Base-by-base conservation (phyloP, 345 rosid genomes). In the Boechera stricta region DNA sequence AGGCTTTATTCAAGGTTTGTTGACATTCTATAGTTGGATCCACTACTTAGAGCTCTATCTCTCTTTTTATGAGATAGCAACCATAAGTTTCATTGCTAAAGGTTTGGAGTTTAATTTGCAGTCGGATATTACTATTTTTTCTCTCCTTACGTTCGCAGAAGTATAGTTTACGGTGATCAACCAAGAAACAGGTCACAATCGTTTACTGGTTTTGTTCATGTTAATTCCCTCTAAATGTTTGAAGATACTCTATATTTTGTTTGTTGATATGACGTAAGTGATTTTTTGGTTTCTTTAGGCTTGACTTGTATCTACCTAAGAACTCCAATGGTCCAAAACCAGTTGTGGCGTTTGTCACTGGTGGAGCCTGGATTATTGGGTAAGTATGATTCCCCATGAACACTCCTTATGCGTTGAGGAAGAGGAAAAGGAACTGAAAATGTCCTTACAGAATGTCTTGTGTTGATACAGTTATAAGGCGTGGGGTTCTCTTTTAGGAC, bases 281-380 rank as follows among this genome's bases (percentile, higher is more conserved):
- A 39, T 31, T 31, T 31, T 74, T 56, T 41, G 42, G 9, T 64
- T 44, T 51, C 48, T 78, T 72, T 88, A 95, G 99, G 86, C 91
- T 95, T 67, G 99, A 95, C 85, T 83, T 95, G 69, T 95, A 92
- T 85, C 83, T 95, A 41, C 99, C 99, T 9, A 88, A 87, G 73
- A 84, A 81, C 77, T 76, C 61, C 35, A 81, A 85, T 76, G 89
- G 93, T 45, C 90, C 88, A 66, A 95, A 87, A 82, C 99, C 98
- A 13, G 96, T 92, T 24, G 89, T 92, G 77, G 98, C 97, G 21
- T 95, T 95, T 85, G 77, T 95, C 64, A 92, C 98, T 18, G 98
- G 99, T 35, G 99, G 99, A 80, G 97, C 98, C 63, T 95, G 98
- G 97, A 91, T 95, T 75, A 92, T 95, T 80, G 99, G 99, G 99